A percentile compares a stretch with the other conserved stretches of the same genome.
These are phyloP conservation scores for Fragaria iinumae DNA, from an alignment of 306 rosid genomes.

Conservation along the genomic window DNA sequence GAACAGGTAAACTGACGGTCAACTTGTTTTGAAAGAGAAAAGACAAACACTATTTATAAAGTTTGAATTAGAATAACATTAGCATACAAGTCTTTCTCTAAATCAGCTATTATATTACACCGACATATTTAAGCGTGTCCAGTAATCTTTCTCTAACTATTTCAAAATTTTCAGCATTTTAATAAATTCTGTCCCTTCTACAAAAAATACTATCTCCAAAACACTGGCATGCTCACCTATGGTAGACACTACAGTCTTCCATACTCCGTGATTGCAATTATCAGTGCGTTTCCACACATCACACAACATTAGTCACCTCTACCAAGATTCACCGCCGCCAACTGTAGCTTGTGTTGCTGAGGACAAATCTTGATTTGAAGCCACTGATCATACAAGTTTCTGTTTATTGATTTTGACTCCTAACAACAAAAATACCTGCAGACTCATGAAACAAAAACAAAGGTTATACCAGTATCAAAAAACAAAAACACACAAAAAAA, in stretches of 20 bases:
- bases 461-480: not conserved
- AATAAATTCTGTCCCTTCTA: not conserved
- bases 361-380: not conserved
- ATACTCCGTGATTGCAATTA: not conserved
- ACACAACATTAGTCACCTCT: not conserved
- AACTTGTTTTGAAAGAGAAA: not conserved
- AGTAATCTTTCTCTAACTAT: not conserved
- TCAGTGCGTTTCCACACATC: not conserved
- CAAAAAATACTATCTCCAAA: not conserved
- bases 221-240: not conserved
- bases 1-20: not conserved
- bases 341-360: not conserved
- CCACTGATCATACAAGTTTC: not conserved
- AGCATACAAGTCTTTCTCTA: not conserved
- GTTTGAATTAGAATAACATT: not conserved
- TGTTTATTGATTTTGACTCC: not conserved
- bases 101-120: not conserved
- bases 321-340: not conserved
- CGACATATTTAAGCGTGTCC: not conserved
- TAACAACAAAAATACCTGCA: constrained; percentile 6
- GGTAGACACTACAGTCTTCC: not conserved
- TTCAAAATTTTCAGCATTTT: not conserved
- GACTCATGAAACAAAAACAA: not conserved
- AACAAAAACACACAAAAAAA: not conserved
- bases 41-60: not conserved